Conservation (phyloP, 2,329 filamentous ascomycete genomes). For the Pseudocercospora cruenta region DNA sequence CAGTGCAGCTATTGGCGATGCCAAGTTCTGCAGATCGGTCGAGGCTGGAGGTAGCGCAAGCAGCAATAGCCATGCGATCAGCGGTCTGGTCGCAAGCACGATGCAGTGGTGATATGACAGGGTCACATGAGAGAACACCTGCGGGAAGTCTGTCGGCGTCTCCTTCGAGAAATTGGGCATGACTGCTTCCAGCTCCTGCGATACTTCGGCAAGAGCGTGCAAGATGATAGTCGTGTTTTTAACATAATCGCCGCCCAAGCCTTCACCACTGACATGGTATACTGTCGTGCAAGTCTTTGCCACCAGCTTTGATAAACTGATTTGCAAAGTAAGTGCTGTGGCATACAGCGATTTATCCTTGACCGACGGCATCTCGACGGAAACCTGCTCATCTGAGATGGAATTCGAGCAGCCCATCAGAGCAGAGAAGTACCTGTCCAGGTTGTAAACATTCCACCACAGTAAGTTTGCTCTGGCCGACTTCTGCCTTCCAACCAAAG, state of each 20-base stretch:
- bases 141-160: slow-evolving; percentile 10
- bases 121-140: slow-evolving; percentile 20
- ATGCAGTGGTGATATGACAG: slow-evolving; percentile 27
- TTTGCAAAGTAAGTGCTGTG: slow-evolving; percentile 15
- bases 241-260: slow-evolving; percentile 14
- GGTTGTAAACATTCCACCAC: slow-evolving; percentile 60
- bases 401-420: slow-evolving; percentile 57
- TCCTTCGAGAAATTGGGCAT: slow-evolving; percentile 2
- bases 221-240: slow-evolving; percentile 28
- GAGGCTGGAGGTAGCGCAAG: slow-evolving; percentile 15
- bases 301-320: slow-evolving; percentile 14
- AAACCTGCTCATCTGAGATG: slow-evolving; percentile 56
- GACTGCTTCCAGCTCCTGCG: slow-evolving; percentile 29
- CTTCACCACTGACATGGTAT: slow-evolving; percentile 11
- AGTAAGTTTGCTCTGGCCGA: slow-evolving; percentile 49
- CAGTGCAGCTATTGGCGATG: slow-evolving; percentile 17
- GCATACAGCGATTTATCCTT: slow-evolving; percentile 11
- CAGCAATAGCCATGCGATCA: slow-evolving; percentile 22
- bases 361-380: slow-evolving; percentile 35
- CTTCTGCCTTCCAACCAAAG: slow-evolving; percentile 11
- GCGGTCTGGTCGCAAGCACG: slow-evolving; percentile 41
- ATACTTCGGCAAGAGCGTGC: slow-evolving; percentile 29
- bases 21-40: slow-evolving; percentile 18
- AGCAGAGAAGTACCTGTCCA: slow-evolving; percentile 59
- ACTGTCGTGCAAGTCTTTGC: slow-evolving; percentile 18